Evolutionary conservation across 176 grass and related monocot genomes (phyloP).

Genomic region (Ampelocalamus luodianensis): DNA sequence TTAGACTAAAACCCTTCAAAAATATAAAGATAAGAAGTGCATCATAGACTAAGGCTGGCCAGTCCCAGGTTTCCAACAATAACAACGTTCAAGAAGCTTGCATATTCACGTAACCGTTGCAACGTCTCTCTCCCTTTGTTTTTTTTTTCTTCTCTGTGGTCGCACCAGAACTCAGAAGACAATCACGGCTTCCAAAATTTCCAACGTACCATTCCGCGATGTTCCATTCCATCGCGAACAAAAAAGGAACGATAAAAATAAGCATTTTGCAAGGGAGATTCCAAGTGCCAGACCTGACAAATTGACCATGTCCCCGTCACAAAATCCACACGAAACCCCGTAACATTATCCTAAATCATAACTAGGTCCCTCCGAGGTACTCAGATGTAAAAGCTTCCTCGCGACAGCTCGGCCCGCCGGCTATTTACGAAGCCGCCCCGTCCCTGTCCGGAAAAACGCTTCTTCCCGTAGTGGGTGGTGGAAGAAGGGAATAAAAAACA

Average conservation of each 20-base stretch:
- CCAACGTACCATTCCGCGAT: background rate
- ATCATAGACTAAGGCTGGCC: too few species aligned
- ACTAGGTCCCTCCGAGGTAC: rapidly evolving
- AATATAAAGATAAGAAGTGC: too few species aligned
- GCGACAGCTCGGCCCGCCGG: background rate
- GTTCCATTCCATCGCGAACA: background rate
- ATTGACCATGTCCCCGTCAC: slow-evolving; percentile 44
- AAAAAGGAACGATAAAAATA: background rate
- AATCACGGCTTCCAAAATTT: background rate
- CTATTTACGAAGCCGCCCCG: background rate
- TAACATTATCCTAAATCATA: rapidly evolving
- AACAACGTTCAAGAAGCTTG: too few species aligned
- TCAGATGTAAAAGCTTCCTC: background rate
- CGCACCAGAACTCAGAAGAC: too few species aligned
- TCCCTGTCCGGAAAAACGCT: background rate
- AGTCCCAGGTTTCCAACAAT: too few species aligned
- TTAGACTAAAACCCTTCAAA: too few species aligned
- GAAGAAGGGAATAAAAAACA: slow-evolving; percentile 41
- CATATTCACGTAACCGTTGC: too few species aligned
- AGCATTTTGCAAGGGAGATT: slow-evolving; percentile 25
- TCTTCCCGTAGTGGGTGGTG: slow-evolving; percentile 32
- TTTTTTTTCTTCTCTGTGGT: too few species aligned
- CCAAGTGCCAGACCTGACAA: slow-evolving; percentile 43
- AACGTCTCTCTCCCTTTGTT: too few species aligned
- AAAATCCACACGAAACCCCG: background rate